Conservation (phyloP, 2,329 filamentous ascomycete genomes). For the Ceratocystis albifundus region DNA sequence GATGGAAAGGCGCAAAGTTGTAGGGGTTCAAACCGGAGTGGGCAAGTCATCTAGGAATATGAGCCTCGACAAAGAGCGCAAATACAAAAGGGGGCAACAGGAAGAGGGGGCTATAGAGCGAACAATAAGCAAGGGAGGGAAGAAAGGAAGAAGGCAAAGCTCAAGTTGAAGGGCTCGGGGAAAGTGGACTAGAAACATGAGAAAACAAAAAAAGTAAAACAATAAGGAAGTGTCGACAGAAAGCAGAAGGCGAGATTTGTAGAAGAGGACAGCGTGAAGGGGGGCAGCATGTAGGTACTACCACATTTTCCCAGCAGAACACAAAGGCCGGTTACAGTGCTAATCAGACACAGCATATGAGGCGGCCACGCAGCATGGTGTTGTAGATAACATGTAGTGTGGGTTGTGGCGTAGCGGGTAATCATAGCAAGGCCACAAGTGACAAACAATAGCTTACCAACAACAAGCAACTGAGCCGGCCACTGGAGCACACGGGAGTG, state of each 20-base stretch:
- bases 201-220: not conserved
- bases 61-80: not conserved
- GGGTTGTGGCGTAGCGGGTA: not conserved
- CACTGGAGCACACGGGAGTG: not conserved
- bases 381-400: not conserved
- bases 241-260: too few species aligned
- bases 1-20: not conserved
- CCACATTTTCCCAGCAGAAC: not conserved
- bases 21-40: not conserved
- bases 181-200: not conserved
- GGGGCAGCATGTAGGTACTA: not conserved
- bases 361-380: not conserved
- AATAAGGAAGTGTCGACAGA: too few species aligned
- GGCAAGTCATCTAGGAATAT: not conserved
- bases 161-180: not conserved
- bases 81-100: not conserved
- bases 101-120: not conserved
- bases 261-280: not conserved
- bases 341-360: not conserved
- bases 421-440: not conserved
- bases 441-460: not conserved
- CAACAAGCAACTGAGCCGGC: not conserved
- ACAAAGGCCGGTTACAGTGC: not conserved
- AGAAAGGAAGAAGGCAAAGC: conserved; percentile 5
- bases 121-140: not conserved